Evolutionary conservation across 257 asterid species (phyloP), one percentile per base, ranked within the genome.

Genomic region (Handroanthus guayacan): DNA sequence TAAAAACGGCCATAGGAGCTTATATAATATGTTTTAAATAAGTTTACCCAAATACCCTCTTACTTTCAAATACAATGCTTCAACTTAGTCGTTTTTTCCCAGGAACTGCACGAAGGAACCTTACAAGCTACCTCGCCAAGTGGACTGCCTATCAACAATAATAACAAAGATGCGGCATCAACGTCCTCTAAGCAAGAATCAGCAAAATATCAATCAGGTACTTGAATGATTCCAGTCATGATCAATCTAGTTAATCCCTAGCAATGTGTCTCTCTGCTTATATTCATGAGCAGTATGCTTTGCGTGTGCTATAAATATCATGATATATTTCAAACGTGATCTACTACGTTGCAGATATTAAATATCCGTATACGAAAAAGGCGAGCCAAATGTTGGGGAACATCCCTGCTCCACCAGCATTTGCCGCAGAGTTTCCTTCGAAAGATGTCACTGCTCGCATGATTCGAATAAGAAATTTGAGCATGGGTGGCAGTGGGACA

Each of bases 401-500:
- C 80, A 77, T 90, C 74, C 89, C 85, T 4, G 96, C 98, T 73
- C 96, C 97, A 44, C 89, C 97, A 3, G 98, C 98, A 17, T 86
- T 86, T 85, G 97, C 98, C 47, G 84, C 93, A 38, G 98, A 94
- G 74, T 89, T 90, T 47, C 97, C 97, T 62, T 62, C 92, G 12
- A 86, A 94, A 79, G 85, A 82, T 64, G 84, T 89, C 31, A 83
- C 90, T 38, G 85, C 89, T 48, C 89, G 94, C 85, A 72, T 87
- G 80, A 76, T 87, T 34, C 87, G 75, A 20, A 69, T 62, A 58
- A 61, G 87, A 56, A 83, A 80, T 43, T 43, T 34, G 72, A 78
- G 72, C 4, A 54, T 51, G 2, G 79, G 52, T 52, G 69, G 75
- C 68, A 68, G 67, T 20, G 88, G 77, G 48, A 65, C 80, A n/a